Conservation (phyloP, 768 basidiomycete species). For the Mycena capillaripes region DNA sequence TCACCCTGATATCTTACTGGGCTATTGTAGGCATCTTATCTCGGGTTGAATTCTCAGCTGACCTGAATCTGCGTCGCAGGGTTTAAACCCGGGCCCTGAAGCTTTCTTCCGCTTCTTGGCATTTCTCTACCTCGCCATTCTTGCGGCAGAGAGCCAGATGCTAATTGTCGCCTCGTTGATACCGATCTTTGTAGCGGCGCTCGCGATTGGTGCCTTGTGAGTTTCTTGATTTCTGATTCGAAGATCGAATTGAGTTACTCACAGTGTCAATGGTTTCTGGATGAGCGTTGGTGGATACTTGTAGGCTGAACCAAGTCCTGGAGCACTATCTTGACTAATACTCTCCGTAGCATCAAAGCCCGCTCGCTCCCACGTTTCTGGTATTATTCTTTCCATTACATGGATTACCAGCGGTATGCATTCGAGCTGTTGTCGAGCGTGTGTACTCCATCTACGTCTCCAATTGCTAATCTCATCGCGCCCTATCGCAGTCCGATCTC, state of each 20-base stretch:
- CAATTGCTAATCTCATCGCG: neutral
- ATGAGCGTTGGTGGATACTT: slow-evolving; percentile 69
- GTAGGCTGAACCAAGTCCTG: slow-evolving; percentile 40
- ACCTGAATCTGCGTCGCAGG: slow-evolving; percentile 44
- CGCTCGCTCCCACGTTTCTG: slow-evolving; percentile 69
- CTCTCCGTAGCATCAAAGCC: slow-evolving; percentile 59
- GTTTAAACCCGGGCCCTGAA: slow-evolving; percentile 61
- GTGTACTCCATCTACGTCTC: slow-evolving; percentile 13
- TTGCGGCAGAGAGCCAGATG: slow-evolving; percentile 67
- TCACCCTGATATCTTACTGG: slow-evolving; percentile 66
- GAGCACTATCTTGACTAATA: neutral
- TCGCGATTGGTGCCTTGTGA: slow-evolving; percentile 65
- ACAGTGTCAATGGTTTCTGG: slow-evolving; percentile 66
- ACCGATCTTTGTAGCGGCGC: slow-evolving; percentile 72
- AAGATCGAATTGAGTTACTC: neutral
- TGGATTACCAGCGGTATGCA: slow-evolving; percentile 66
- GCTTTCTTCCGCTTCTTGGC: slow-evolving; percentile 69
- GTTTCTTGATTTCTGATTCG: neutral
- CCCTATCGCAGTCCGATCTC: slow-evolving; percentile 58
- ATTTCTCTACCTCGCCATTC: slow-evolving; percentile 67
- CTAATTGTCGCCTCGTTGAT: slow-evolving; percentile 63
- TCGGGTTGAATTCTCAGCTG: neutral
- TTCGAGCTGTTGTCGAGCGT: slow-evolving; percentile 56
- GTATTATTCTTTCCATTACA: slow-evolving; percentile 69
- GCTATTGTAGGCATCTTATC: slow-evolving; percentile 55